Evolutionary conservation across 805 yeast genomes (phyloP).

Genomic region (Spathaspora girioi): DNA sequence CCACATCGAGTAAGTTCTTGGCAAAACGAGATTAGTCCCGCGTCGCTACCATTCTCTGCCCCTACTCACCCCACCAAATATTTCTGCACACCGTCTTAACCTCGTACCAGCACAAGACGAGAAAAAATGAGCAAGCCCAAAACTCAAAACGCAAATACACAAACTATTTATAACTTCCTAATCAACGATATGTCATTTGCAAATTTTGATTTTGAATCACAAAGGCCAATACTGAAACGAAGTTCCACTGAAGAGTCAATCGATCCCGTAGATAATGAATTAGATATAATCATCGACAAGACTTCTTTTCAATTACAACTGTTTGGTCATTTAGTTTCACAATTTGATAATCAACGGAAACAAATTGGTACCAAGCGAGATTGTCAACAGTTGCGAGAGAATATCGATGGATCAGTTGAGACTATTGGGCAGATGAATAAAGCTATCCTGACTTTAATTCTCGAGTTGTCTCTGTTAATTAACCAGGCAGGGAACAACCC

Average conservation of each 20-base stretch:
- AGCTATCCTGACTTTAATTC: conserved; percentile 29
- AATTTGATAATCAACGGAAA: conserved; percentile 45
- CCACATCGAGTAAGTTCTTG: neutral
- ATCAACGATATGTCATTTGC: conserved; percentile 49
- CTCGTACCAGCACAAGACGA: too few relatives aligned
- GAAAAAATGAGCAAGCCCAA: neutral
- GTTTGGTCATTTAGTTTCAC: conserved; percentile 48
- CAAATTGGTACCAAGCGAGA: conserved; percentile 56
- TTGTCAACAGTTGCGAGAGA: conserved; percentile 27
- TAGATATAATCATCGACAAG: conserved; percentile 29
- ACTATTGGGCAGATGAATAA: conserved; percentile 28
- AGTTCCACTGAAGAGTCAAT: neutral
- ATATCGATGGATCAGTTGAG: conserved; percentile 28
- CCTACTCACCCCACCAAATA: too few relatives aligned
- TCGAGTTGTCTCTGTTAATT: conserved; percentile 22
- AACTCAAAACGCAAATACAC: neutral
- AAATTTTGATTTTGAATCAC: conserved; percentile 49
- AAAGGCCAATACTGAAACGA: conserved; percentile 17
- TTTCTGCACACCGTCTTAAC: too few relatives aligned
- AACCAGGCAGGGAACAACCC: conserved; percentile 12
- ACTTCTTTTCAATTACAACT: conserved; percentile 41
- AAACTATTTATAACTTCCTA: neutral
- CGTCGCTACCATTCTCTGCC: too few relatives aligned
- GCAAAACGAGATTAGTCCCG: too few relatives aligned
- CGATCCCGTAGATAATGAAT: conserved; percentile 15